phyloP scores from a whole-genome alignment of 2,329 filamentous ascomycete genomes.

The Setomelanomma holmii region DNA sequence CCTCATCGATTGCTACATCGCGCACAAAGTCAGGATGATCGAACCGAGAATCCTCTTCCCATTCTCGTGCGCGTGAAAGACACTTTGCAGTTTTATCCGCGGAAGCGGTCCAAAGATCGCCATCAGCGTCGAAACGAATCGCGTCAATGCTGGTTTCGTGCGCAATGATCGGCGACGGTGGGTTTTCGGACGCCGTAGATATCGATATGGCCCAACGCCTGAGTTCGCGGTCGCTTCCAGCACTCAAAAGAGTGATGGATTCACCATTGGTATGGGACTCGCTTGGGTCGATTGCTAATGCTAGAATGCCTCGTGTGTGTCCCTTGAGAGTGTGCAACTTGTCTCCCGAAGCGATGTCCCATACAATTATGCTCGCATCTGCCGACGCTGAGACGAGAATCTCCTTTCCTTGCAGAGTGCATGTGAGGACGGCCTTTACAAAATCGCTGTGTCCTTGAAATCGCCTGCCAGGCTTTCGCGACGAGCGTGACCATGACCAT shows the following conservation, averaged over 20 bases:
- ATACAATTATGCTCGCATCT: slow-evolving; percentile 69
- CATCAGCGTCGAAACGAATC: slow-evolving; percentile 73
- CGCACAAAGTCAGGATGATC: slow-evolving; percentile 89
- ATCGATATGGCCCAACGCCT: slow-evolving; percentile 72
- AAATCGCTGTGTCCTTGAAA: slow-evolving; percentile 88
- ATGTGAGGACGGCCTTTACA: slow-evolving; percentile 78
- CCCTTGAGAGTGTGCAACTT: slow-evolving; percentile 81
- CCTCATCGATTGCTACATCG: slow-evolving; percentile 73
- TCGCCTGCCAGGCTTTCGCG: slow-evolving; percentile 55
- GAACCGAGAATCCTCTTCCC: slow-evolving; percentile 74
- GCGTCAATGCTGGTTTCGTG: slow-evolving; percentile 93
- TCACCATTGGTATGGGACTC: slow-evolving; percentile 32
- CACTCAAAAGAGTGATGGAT: slow-evolving; percentile 71
- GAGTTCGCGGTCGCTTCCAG: slow-evolving; percentile 70
- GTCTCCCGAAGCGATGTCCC: slow-evolving; percentile 73
- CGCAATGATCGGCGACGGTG: slow-evolving; percentile 67
- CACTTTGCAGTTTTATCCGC: slow-evolving; percentile 89
- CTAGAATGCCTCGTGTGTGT: slow-evolving; percentile 77
- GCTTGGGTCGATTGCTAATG: slow-evolving; percentile 75
- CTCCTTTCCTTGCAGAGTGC: slow-evolving; percentile 66
- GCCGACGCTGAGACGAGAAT: slow-evolving; percentile 56
- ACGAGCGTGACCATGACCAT: slow-evolving; percentile 76
- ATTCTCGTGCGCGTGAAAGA: slow-evolving; percentile 71
- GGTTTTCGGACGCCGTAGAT: slow-evolving; percentile 27
- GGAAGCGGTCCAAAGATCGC: slow-evolving; percentile 90